Conservation (phyloP, 257 asterid genomes). For the Perilla frutescens region DNA sequence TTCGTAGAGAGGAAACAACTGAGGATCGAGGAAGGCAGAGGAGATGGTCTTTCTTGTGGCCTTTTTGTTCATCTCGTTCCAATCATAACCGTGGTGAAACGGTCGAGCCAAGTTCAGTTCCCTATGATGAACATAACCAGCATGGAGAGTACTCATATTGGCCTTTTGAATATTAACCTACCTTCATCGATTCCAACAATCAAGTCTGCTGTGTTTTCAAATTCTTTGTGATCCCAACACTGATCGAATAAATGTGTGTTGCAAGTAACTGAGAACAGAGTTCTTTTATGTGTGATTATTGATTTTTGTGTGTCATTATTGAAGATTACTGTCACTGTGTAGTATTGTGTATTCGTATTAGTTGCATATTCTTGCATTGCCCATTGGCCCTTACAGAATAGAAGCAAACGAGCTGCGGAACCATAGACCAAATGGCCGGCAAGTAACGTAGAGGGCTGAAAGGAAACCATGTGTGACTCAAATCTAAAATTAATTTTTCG, state of each 20-base stretch:
- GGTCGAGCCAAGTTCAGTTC: conserved; percentile 58
- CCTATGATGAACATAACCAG: conserved; percentile 56
- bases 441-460: too few relatives aligned
- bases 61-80: conserved; percentile 66
- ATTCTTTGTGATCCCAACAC: conserved; percentile 42
- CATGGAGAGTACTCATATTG: conserved; percentile 63
- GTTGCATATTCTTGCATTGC: too few relatives aligned
- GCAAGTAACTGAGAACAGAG: not conserved
- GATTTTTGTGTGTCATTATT: not conserved
- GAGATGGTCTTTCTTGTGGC: conserved; percentile 90
- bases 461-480: too few relatives aligned
- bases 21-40: conserved; percentile 58
- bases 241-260: conserved; percentile 41
- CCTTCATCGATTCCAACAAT: not conserved
- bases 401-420: too few relatives aligned
- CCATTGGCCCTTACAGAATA: too few relatives aligned
- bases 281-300: not conserved
- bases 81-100: conserved; percentile 45
- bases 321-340: not conserved
- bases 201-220: conserved; percentile 9
- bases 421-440: too few relatives aligned
- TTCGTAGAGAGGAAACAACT: conserved; percentile 46
- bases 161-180: conserved; percentile 68
- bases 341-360: too few relatives aligned
- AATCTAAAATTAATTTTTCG: too few relatives aligned